These are phyloP conservation scores for Eucalyptus victrix DNA, from an alignment of 345 rosid species.

Conservation along the genomic window DNA sequence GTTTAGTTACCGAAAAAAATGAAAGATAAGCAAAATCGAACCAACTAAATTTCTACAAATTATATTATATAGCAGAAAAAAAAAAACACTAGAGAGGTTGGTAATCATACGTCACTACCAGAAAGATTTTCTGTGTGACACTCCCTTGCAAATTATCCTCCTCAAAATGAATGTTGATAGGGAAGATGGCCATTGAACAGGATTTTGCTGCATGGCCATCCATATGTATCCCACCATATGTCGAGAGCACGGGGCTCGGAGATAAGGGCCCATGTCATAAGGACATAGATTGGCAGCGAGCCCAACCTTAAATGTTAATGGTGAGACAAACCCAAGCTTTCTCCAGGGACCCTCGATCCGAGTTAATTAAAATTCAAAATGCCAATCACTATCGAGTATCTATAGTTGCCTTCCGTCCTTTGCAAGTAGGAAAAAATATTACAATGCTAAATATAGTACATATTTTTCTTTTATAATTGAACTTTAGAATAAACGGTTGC, in stretches of 20 bases:
- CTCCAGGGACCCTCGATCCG: neutral
- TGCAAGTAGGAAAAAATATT: neutral
- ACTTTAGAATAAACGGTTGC: neutral
- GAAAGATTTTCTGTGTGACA: too few species aligned
- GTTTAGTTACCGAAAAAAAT: neutral
- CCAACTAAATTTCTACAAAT: neutral
- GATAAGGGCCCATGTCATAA: neutral
- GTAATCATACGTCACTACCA: too few species aligned
- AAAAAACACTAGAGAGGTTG: too few species aligned
- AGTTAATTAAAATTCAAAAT: neutral
- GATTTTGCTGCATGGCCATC: neutral
- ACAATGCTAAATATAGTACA: neutral
- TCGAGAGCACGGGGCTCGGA: neutral
- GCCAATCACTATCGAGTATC: neutral
- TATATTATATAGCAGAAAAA: too few species aligned
- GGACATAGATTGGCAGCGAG: neutral
- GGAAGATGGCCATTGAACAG: too few species aligned
- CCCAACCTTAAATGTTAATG: neutral
- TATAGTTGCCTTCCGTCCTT: neutral
- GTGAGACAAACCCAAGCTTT: neutral
- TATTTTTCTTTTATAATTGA: neutral
- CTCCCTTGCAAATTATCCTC: too few species aligned
- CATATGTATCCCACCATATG: neutral
- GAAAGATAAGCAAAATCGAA: neutral
- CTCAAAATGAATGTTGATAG: too few species aligned